Evolutionary conservation across 495 filamentous ascomycete species (phyloP).

Genomic region (Hypoxylon trugodes): DNA sequence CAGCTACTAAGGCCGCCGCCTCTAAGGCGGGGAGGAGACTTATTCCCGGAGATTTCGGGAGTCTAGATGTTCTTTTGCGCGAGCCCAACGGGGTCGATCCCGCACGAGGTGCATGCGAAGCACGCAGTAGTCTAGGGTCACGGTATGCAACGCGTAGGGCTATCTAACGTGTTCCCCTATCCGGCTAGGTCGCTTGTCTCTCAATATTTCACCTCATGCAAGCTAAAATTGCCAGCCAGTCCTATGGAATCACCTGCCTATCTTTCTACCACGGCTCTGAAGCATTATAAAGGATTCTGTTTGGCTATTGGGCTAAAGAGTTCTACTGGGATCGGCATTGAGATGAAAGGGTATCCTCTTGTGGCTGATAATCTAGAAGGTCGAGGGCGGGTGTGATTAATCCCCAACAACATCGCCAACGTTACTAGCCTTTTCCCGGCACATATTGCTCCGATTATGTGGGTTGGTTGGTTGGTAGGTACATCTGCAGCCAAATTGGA

Average conservation of each 20-base stretch:
- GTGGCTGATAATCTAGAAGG: conserved; percentile 10
- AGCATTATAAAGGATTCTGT: conserved; percentile 1
- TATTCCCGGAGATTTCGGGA: conserved; percentile 29
- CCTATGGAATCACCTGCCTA: conserved; percentile 21
- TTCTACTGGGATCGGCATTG: conserved; percentile 8
- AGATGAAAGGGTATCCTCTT: conserved; percentile 13
- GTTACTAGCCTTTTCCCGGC: conserved; percentile 7
- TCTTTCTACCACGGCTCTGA: conserved; percentile 26
- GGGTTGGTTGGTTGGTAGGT: not conserved
- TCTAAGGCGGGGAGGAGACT: conserved; percentile 17
- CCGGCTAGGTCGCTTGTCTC: conserved; percentile 16
- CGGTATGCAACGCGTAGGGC: conserved; percentile 39
- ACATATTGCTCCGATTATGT: not conserved
- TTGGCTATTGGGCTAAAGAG: conserved; percentile 22
- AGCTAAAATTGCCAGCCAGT: conserved; percentile 15
- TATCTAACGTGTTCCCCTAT: conserved; percentile 33
- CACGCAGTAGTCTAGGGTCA: conserved; percentile 29
- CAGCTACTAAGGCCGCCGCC: conserved; percentile 22
- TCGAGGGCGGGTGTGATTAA: conserved; percentile 1
- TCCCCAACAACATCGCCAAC: conserved; percentile 1
- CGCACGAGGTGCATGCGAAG: conserved; percentile 29
- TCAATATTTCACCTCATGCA: conserved; percentile 21
- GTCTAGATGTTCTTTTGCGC: conserved; percentile 25
- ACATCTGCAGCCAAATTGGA: conserved; percentile 12
- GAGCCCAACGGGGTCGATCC: conserved; percentile 32